phyloP scores from a whole-genome alignment of 768 basidiomycete genomes.

The Nidula microcarpa region DNA sequence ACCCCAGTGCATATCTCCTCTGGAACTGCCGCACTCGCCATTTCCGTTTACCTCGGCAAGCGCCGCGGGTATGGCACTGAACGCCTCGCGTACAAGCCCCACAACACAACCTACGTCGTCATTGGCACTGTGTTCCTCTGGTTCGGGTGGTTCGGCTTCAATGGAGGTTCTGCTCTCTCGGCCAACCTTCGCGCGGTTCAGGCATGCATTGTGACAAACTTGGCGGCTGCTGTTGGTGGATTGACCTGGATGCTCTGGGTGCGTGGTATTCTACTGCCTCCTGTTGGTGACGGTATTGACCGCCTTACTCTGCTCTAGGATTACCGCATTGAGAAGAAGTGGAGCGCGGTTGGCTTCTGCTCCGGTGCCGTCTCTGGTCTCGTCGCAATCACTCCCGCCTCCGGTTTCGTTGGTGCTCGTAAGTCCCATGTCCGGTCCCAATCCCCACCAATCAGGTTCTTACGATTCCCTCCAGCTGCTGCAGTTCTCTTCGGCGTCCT shows the following conservation, averaged over 20 bases:
- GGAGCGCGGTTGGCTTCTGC: conserved; percentile 93
- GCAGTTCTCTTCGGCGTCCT: conserved; percentile 83
- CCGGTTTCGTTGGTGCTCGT: conserved; percentile 79
- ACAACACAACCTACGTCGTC: conserved; percentile 90
- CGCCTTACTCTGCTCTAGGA: conserved; percentile 39
- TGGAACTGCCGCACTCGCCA: conserved; percentile 87
- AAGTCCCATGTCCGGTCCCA: conserved; percentile 17
- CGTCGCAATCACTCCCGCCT: conserved; percentile 86
- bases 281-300: no score
- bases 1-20: conserved; percentile 97
- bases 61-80: conserved; percentile 91
- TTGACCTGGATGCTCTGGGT: conserved; percentile 82
- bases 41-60: conserved; percentile 88
- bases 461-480: conserved; percentile 48
- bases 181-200: conserved; percentile 86
- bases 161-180: conserved; percentile 86
- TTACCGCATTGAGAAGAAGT: conserved; percentile 89
- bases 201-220: conserved; percentile 91
- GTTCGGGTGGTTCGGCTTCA: conserved; percentile 97
- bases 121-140: conserved; percentile 93
- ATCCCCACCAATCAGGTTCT: background rate
- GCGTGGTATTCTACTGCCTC: no score
- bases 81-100: conserved; percentile 87
- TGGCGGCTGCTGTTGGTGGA: conserved; percentile 86
- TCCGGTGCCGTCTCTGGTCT: conserved; percentile 91